Evolutionary conservation across 2,329 filamentous ascomycete species (phyloP), one percentile per base, ranked within the genome.

Genomic region (Pyrenochaeta sp.): DNA sequence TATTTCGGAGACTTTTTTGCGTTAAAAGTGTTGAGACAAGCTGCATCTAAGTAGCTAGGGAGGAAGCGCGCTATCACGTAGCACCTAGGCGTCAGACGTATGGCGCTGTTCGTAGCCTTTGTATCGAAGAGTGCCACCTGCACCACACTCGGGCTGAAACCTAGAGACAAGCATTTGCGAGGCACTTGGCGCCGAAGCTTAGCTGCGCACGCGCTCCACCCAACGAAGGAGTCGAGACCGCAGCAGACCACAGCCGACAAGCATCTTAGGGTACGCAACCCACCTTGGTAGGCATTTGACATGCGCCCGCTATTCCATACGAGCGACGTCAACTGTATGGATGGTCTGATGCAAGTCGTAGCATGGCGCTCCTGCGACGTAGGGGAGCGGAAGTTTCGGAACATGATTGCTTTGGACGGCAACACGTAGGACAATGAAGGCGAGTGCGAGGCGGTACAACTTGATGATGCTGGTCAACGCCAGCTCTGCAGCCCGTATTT

Each of bases 131-230:
- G 37, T 45, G 13, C 43, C 43, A 45, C 22, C 19, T 9, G 32
- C 46, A 47, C 51, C 48, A 48, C 54, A 58, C 58, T 30, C 19
- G 28, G 28, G 28, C 28, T 30, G 28, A 61, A 52, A 39, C 30
- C 44, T 40, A 43, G 22, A 52, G 45, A 68, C 53, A 72, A 72
- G 69, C 69, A 62, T 70, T 66, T 44, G 24, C 47, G 53, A 28
- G 28, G 30, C 46, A 42, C 68, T 72, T 71, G 68, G 69, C 69
- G 47, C 24, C 13, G 64, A 72, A 66, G 68, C 69, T 72, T 72
- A 67, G 62, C 56, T 28, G 36, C 36, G 46, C 25, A 45, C 42
- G 48, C 44, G 56, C 48, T 52, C 43, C 42, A 30, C 37, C 49
- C 32, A 36, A 39, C 39, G 46, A 48, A 34, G 45, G 47, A 52